Evolutionary conservation across 805 yeast species (phyloP).

Genomic region (Saccharomycopsis fibuligera): DNA sequence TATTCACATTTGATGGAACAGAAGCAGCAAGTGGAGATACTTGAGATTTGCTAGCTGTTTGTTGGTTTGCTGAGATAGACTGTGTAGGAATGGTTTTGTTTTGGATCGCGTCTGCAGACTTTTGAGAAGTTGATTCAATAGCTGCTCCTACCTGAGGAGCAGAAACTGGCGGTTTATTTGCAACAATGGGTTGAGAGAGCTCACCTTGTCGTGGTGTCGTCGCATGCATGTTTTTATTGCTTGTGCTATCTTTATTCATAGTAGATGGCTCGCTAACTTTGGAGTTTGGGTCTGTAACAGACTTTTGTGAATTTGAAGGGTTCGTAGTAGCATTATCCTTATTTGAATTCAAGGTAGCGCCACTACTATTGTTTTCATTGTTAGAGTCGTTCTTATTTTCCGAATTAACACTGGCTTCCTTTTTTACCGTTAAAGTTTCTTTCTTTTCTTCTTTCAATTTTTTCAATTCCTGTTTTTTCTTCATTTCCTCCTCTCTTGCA

Average conservation of each 20-base stretch:
- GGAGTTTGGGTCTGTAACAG: not conserved
- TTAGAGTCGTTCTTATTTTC: not conserved
- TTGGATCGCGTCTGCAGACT: no score
- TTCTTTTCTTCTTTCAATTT: slow-evolving; percentile 24
- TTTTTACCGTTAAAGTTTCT: slow-evolving; percentile 2
- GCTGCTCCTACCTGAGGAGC: no score
- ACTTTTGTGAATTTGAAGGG: not conserved
- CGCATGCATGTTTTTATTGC: no score
- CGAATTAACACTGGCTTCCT: not conserved
- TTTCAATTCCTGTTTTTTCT: slow-evolving; percentile 27
- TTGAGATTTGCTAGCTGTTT: no score
- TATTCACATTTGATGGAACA: no score
- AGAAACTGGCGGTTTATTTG: no score
- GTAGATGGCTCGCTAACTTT: not conserved
- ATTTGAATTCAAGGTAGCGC: not conserved
- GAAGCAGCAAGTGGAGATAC: not conserved
- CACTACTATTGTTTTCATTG: not conserved
- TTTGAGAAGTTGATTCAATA: no score
- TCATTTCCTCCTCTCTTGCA: slow-evolving; percentile 30
- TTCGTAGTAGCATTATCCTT: not conserved
- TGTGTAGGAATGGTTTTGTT: no score
- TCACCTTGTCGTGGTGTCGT: no score
- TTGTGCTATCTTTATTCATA: no score
- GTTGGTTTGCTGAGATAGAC: no score
- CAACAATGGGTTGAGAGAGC: no score